These are phyloP conservation scores for Ceriops tagal DNA, from an alignment of 345 rosid species.

Conservation along the genomic window DNA sequence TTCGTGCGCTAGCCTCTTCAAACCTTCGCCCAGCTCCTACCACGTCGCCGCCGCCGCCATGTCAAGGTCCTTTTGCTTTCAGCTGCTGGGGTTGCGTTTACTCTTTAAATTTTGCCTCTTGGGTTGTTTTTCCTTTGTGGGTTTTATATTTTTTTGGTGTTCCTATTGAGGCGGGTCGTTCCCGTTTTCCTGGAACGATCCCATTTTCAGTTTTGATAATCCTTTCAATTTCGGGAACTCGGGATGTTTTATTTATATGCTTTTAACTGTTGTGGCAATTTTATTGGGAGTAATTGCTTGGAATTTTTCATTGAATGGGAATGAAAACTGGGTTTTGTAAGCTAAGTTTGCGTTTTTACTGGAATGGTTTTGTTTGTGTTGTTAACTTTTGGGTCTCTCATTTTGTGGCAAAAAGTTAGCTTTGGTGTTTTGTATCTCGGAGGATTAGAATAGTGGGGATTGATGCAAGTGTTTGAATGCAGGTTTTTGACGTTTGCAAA, in stretches of 20 bases:
- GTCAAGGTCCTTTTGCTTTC: constrained; percentile 42
- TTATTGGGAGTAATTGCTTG: no score
- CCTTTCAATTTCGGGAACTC: no score
- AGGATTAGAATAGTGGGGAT: not conserved
- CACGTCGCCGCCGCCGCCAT: constrained; percentile 35
- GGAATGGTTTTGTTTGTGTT: no score
- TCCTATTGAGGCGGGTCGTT: not conserved
- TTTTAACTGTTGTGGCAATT: no score
- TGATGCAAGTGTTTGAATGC: constrained; percentile 27
- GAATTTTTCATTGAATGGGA: no score
- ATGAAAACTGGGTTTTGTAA: no score
- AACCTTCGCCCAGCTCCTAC: not conserved
- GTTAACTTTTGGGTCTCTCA: no score
- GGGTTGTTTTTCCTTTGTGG: not conserved
- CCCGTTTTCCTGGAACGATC: not conserved
- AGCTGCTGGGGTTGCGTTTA: no score
- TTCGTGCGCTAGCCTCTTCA: constrained; percentile 21
- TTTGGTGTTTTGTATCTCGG: not conserved
- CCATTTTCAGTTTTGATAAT: no score
- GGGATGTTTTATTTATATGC: no score
- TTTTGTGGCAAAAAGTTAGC: not conserved
- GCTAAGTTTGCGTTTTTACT: no score
- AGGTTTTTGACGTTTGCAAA: constrained; percentile 52
- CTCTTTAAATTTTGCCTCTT: not conserved
- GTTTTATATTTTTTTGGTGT: not conserved